Evolutionary conservation across 2,329 filamentous ascomycete genomes (phyloP).

Genomic region (Paecilomyces variotii): DNA sequence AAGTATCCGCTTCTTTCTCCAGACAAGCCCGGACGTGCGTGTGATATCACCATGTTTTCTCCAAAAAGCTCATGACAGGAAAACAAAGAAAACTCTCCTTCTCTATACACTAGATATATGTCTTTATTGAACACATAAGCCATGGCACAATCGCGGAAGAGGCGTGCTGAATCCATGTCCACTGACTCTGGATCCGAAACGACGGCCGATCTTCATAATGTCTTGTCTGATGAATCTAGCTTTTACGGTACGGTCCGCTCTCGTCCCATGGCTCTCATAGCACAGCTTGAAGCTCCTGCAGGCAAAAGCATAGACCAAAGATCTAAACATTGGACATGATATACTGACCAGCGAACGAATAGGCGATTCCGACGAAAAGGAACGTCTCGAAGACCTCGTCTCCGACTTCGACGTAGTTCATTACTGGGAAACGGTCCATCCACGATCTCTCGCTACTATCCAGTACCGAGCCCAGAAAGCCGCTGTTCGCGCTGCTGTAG

Average conservation of each 20-base stretch:
- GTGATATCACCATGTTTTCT: not conserved
- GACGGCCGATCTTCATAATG: conserved; percentile 7
- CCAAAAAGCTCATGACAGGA: not conserved
- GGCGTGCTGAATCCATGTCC: not conserved
- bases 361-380: conserved; percentile 50
- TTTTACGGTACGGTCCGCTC: conserved; percentile 31
- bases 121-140: not conserved
- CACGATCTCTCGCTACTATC: conserved; percentile 24
- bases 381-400: conserved; percentile 43
- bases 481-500: not conserved
- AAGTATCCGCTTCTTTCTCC: not conserved
- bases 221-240: conserved; percentile 37
- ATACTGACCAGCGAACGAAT: not conserved
- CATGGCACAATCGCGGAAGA: not conserved
- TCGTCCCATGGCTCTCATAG: not conserved
- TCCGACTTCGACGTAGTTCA: conserved; percentile 42
- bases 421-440: conserved; percentile 40
- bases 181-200: not conserved
- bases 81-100: not conserved
- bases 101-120: not conserved
- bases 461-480: conserved; percentile 17
- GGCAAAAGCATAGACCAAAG: not conserved
- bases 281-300: not conserved
- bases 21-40: conserved; percentile 1
- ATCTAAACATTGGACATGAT: not conserved